phyloP scores from a whole-genome alignment of 1,284 basidiomycete genomes.

The Anthracocystis walkeri region DNA sequence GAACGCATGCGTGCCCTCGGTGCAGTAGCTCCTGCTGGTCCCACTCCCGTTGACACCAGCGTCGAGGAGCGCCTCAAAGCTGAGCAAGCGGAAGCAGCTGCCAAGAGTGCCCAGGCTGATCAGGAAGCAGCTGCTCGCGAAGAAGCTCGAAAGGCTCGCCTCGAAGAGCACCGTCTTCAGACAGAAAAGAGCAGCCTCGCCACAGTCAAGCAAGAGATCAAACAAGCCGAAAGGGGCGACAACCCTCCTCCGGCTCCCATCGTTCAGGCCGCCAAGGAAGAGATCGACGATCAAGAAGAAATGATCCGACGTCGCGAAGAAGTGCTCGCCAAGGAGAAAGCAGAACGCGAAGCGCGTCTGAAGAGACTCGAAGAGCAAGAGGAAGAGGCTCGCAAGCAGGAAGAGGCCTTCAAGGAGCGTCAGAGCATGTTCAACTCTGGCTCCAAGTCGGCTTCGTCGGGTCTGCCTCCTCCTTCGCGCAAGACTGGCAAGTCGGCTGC shows the following conservation, averaged over 20 bases:
- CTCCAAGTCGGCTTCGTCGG: conserved; percentile 34
- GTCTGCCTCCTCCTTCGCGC: conserved; percentile 58
- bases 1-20: conserved; percentile 90
- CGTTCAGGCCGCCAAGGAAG: conserved; percentile 60
- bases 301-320: conserved; percentile 63
- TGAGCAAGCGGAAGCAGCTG: conserved; percentile 65
- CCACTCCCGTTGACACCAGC: conserved; percentile 54
- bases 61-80: conserved; percentile 65
- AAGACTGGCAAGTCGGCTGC: conserved; percentile 43
- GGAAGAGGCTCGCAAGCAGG: conserved; percentile 58
- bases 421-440: conserved; percentile 55
- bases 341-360: conserved; percentile 58
- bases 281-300: conserved; percentile 57
- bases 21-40: conserved; percentile 72
- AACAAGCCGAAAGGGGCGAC: conserved; percentile 45
- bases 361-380: conserved; percentile 64
- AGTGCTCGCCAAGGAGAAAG: conserved; percentile 64
- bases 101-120: conserved; percentile 64
- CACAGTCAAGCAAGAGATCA: conserved; percentile 59
- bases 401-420: conserved; percentile 62
- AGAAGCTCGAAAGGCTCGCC: conserved; percentile 62
- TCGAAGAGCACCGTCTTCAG: conserved; percentile 62
- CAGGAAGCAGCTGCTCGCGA: conserved; percentile 66
- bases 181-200: conserved; percentile 50
- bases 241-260: conserved; percentile 53